Percentiles rank a stretch among this genome's conserved stretches.
Evolutionary conservation across 2,329 filamentous ascomycete species (phyloP).

Genomic region (Trichophyton schoenleinii): DNA sequence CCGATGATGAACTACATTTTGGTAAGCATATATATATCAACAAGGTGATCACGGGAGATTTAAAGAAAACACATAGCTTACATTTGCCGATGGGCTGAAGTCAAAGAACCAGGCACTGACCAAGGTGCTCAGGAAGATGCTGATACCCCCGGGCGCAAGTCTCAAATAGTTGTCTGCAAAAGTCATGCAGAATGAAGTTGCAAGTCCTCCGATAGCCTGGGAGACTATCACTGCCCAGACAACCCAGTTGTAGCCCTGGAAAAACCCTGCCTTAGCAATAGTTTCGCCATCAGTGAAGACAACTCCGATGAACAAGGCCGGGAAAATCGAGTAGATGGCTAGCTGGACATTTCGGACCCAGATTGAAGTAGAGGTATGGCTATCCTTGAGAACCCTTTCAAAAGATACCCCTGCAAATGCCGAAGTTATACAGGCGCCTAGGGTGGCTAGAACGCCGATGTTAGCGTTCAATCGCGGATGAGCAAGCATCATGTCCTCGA

Average conservation of each 20-base stretch:
- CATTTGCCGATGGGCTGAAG: constrained; percentile 57
- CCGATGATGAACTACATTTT: constrained; percentile 62
- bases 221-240: constrained; percentile 77
- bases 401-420: constrained; percentile 61
- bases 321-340: constrained; percentile 86
- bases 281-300: constrained; percentile 75
- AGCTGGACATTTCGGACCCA: constrained; percentile 95
- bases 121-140: constrained; percentile 74
- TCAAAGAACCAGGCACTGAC: constrained; percentile 79
- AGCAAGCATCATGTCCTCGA: constrained; percentile 44
- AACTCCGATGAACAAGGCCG: constrained; percentile 74
- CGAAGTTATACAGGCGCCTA: constrained; percentile 66
- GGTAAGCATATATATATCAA: background rate
- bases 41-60: constrained; percentile 2
- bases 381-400: constrained; percentile 80
- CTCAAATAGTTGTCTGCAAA: constrained; percentile 84
- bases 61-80: constrained; percentile 36
- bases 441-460: constrained; percentile 64
- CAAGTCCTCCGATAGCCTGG: constrained; percentile 71
- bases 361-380: constrained; percentile 59
- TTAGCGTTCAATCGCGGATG: constrained; percentile 59
- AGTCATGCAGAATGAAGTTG: constrained; percentile 70
- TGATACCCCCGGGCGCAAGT: constrained; percentile 86
- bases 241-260: constrained; percentile 83
- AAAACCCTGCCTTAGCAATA: constrained; percentile 76